These are phyloP conservation scores for Penicillium mononematosum DNA, from an alignment of 495 filamentous ascomycete genomes.

Conservation along the genomic window DNA sequence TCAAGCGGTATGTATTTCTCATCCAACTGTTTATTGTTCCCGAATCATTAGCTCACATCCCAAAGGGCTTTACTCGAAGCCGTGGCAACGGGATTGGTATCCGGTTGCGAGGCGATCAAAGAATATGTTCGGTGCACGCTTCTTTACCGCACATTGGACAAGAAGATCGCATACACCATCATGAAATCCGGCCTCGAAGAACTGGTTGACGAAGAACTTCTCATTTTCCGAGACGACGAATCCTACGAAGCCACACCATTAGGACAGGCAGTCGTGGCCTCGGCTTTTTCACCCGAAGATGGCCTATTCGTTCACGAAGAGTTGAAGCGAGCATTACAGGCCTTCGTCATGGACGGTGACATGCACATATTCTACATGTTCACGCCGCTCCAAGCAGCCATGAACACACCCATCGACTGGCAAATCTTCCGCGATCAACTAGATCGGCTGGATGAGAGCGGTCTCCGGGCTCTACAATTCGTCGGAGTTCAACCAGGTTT, in stretches of 20 bases:
- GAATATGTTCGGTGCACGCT: constrained; percentile 72
- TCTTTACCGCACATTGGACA: constrained; percentile 56
- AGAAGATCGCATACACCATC: constrained; percentile 57
- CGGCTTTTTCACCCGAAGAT: constrained; percentile 71
- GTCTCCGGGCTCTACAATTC: constrained; percentile 64
- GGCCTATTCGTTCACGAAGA: constrained; percentile 74
- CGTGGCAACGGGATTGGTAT: constrained; percentile 69
- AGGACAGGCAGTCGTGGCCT: constrained; percentile 71
- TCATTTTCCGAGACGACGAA: constrained; percentile 41
- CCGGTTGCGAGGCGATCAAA: constrained; percentile 62
- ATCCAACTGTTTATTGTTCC: neutral
- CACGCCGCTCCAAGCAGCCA: constrained; percentile 60
- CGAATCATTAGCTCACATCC: constrained; percentile 10
- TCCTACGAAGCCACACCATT: constrained; percentile 62
- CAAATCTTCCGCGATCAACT: constrained; percentile 68
- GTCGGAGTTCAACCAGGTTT: constrained; percentile 67
- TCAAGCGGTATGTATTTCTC: constrained; percentile 54
- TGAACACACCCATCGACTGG: constrained; percentile 63
- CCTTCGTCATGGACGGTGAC: constrained; percentile 81
- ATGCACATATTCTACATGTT: constrained; percentile 84
- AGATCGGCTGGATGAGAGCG: constrained; percentile 68
- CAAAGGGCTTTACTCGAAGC: constrained; percentile 70
- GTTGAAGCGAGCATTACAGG: constrained; percentile 62
- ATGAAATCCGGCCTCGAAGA: constrained; percentile 56
- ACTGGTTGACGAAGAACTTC: constrained; percentile 35